Conservation (phyloP, 1,284 basidiomycete genomes). For the Coriolopsis trogii region DNA sequence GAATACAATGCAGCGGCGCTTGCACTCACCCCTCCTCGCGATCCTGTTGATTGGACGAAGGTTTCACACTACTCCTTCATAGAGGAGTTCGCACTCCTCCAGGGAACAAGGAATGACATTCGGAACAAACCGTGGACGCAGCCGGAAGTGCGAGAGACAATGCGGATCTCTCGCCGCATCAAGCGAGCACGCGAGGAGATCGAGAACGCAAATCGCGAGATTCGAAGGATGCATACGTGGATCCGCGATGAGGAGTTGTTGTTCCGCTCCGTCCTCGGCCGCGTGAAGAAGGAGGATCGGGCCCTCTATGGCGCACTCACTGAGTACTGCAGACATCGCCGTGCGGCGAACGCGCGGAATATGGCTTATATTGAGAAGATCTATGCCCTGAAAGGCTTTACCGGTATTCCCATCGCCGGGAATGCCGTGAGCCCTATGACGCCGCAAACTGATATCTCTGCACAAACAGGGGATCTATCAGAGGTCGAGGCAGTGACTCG, state of each 20-base stretch:
- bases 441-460: too few species aligned
- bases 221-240: constrained; percentile 28
- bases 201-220: constrained; percentile 33
- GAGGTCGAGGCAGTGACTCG: too few species aligned
- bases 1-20: constrained; percentile 32
- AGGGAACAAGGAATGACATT: constrained; percentile 34
- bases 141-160: constrained; percentile 27
- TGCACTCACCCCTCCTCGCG: constrained; percentile 29
- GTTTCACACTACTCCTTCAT: constrained; percentile 38
- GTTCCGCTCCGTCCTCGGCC: not conserved
- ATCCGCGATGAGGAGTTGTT: constrained; percentile 30
- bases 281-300: not conserved
- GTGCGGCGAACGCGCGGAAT: constrained; percentile 9
- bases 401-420: not conserved
- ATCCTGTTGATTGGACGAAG: constrained; percentile 30
- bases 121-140: constrained; percentile 33
- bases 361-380: constrained; percentile 11
- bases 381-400: constrained; percentile 11
- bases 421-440: too few species aligned
- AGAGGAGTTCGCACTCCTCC: constrained; percentile 39
- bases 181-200: constrained; percentile 39
- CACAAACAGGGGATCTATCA: too few species aligned
- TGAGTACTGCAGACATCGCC: constrained; percentile 12
- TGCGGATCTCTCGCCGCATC: constrained; percentile 32
- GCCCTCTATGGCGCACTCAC: constrained; percentile 4